phyloP scores from a whole-genome alignment of 257 asterid species.

The Nicotiana otophora region DNA sequence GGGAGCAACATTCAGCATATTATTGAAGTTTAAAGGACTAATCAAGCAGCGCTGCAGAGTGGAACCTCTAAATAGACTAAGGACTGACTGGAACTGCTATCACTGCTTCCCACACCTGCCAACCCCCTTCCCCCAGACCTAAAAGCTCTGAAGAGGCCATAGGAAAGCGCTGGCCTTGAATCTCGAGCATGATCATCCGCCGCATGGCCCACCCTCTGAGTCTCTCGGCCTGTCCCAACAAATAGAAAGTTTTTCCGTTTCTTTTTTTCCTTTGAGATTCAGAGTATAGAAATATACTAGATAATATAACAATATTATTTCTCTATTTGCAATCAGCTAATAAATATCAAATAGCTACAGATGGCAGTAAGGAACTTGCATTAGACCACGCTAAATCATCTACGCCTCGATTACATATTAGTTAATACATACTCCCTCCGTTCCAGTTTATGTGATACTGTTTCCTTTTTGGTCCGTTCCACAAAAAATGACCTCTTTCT shows the following conservation, averaged over 20 bases:
- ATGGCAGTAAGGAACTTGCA: background rate
- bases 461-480: too few species aligned
- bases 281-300: background rate
- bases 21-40: background rate
- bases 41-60: background rate
- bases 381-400: background rate
- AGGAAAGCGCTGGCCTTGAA: background rate
- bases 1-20: background rate
- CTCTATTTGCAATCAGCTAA: background rate
- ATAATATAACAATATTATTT: background rate
- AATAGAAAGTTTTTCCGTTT: background rate
- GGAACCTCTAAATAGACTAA: background rate
- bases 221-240: background rate
- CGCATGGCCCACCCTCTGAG: background rate
- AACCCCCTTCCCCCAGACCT: background rate
- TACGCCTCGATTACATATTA: background rate
- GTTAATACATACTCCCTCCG: too few species aligned
- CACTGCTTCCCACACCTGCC: background rate
- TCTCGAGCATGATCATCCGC: background rate
- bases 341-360: background rate
- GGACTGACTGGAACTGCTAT: background rate
- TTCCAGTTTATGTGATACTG: too few species aligned
- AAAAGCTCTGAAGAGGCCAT: background rate
- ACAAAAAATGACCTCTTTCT: too few species aligned
- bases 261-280: background rate